phyloP scores from a whole-genome alignment of 176 grass and related monocot species.

The Cenchrus americanus region DNA sequence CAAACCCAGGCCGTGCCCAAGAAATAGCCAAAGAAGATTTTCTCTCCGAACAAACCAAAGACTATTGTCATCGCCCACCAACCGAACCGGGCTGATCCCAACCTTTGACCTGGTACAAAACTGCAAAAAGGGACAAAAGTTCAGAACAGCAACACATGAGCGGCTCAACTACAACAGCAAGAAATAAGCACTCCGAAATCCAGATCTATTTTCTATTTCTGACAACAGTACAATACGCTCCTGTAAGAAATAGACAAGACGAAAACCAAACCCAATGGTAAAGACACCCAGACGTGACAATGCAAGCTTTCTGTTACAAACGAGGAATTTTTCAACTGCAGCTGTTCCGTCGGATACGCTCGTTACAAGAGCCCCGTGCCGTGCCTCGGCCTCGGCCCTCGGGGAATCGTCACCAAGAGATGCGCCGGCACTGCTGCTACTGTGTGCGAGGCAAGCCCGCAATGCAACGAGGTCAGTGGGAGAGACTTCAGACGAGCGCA shows the following conservation, averaged over 20 bases:
- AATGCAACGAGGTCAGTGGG: not conserved
- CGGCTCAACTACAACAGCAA: not conserved
- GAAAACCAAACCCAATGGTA: not conserved
- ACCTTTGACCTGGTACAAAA: constrained; percentile 21
- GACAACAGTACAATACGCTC: not conserved
- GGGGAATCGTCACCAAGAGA: not conserved
- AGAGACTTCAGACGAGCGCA: no score
- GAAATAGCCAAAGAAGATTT: no score
- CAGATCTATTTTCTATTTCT: not conserved
- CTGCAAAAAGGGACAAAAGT: not conserved
- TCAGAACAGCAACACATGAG: not conserved
- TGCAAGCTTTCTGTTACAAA: not conserved
- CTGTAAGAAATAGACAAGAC: not conserved
- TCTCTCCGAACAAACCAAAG: no score
- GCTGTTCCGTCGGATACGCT: not conserved
- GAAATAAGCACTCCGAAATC: not conserved
- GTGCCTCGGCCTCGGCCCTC: not conserved
- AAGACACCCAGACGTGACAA: not conserved
- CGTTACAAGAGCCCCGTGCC: not conserved
- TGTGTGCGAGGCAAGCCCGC: not conserved
- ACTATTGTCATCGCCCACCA: no score
- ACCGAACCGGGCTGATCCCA: no score
- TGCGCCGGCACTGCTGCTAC: not conserved
- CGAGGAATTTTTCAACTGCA: not conserved
- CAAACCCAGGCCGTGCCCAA: no score